Evolutionary conservation across 441 rosid species (phyloP).

Genomic region (Bocquillonia castaneifolia): DNA sequence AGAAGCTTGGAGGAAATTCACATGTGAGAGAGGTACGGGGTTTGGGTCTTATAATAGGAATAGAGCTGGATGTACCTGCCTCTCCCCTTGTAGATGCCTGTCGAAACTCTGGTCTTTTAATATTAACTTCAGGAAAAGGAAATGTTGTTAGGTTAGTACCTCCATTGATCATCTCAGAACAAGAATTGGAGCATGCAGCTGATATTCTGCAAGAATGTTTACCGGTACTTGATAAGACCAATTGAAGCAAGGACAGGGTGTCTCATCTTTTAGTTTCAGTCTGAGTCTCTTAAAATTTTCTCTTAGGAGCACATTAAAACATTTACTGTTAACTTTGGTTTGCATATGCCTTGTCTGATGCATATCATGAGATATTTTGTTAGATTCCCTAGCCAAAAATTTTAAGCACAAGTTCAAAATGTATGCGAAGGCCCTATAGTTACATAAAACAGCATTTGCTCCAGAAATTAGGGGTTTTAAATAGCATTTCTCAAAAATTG

Average conservation of each 20-base stretch:
- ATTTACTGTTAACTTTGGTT: background rate
- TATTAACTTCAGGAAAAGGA: conserved; percentile 77
- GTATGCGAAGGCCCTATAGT: background rate
- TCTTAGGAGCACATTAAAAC: background rate
- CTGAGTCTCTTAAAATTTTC: background rate
- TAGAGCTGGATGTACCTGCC: conserved; percentile 61
- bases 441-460: no score
- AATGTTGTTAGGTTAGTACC: conserved; percentile 74
- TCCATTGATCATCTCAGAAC: conserved; percentile 65
- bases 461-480: no score
- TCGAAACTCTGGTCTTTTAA: conserved; percentile 56
- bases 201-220: conserved; percentile 43
- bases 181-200: conserved; percentile 57
- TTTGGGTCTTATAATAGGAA: conserved; percentile 64
- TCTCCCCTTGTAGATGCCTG: conserved; percentile 64
- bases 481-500: no score
- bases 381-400: background rate
- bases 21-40: conserved; percentile 81
- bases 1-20: conserved; percentile 53
- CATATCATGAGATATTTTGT: background rate
- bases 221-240: conserved; percentile 36
- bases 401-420: background rate
- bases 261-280: background rate
- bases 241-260: conserved; percentile 10
- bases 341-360: background rate